Evolutionary conservation across 495 filamentous ascomycete genomes (phyloP).

Genomic region (Penicillium riverlandense): DNA sequence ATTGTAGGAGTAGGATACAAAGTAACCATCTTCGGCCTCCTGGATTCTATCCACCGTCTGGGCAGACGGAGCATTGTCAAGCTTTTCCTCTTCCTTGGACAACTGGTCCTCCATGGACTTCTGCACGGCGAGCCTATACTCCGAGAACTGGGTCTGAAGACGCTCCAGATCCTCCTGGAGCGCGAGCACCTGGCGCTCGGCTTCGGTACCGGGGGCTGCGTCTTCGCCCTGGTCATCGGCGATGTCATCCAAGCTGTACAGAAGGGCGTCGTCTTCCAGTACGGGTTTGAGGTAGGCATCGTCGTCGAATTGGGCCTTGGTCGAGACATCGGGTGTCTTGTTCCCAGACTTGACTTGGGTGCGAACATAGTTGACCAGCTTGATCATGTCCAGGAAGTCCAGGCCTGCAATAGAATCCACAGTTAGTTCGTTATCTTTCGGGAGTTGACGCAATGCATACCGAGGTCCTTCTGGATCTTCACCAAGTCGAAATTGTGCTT

Average conservation of each 20-base stretch:
- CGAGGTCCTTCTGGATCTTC: constrained; percentile 52
- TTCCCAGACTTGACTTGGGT: constrained; percentile 45
- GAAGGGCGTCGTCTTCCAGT: constrained; percentile 81
- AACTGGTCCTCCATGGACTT: constrained; percentile 66
- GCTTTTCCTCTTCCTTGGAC: constrained; percentile 40
- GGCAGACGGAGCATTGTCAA: constrained; percentile 13
- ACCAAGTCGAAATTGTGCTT: constrained; percentile 70
- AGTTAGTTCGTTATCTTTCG: constrained; percentile 9
- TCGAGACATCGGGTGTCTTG: constrained; percentile 46
- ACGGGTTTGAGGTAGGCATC: constrained; percentile 76
- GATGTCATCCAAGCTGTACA: constrained; percentile 78
- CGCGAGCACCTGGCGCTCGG: constrained; percentile 53
- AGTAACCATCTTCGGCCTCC: constrained; percentile 58
- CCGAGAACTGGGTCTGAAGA: constrained; percentile 59
- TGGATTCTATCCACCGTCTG: constrained; percentile 16
- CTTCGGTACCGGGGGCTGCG: constrained; percentile 19
- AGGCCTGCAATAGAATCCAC: constrained; percentile 37
- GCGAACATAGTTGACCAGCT: constrained; percentile 79
- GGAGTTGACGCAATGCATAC: constrained; percentile 32
- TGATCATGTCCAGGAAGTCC: constrained; percentile 77
- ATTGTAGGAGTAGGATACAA: constrained; percentile 74
- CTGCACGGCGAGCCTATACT: constrained; percentile 62
- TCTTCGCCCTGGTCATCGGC: constrained; percentile 29
- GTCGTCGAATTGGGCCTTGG: constrained; percentile 54
- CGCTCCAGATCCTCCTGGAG: constrained; percentile 62